Evolutionary conservation across 2,329 filamentous ascomycete genomes (phyloP).

Genomic region (Pseudomassariella vexata): DNA sequence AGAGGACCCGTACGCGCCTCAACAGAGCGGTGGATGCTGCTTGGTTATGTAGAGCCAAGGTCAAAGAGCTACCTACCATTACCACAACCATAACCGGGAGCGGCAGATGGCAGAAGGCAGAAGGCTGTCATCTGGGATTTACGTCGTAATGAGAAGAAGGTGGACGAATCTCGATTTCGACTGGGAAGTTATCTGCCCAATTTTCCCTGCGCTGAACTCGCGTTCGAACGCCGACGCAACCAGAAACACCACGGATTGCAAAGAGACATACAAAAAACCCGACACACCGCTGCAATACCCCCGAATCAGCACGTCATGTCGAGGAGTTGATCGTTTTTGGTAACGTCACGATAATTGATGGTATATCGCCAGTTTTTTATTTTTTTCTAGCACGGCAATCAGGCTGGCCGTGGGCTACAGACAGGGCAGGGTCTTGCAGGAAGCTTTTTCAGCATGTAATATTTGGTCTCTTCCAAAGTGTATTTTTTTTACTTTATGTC

Average conservation of each 20-base stretch:
- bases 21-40: conserved; percentile 90
- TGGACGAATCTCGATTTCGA: conserved; percentile 15
- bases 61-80: background rate
- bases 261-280: conserved; percentile 9
- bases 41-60: conserved; percentile 69
- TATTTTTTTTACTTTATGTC: conserved; percentile 26
- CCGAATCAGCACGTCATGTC: conserved; percentile 3
- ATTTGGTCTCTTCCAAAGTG: conserved; percentile 34
- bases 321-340: conserved; percentile 13
- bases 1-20: conserved; percentile 97
- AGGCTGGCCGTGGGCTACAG: conserved; percentile 22
- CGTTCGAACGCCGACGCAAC: conserved; percentile 12
- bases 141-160: conserved; percentile 16
- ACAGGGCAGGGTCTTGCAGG: conserved; percentile 13
- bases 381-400: conserved; percentile 10
- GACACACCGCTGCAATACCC: conserved; percentile 14
- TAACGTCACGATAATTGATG: conserved; percentile 29
- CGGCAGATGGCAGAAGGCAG: conserved; percentile 7
- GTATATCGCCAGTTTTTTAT: conserved; percentile 15
- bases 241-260: conserved; percentile 10
- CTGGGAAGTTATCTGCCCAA: conserved; percentile 10
- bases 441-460: conserved; percentile 41
- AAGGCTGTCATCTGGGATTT: conserved; percentile 13
- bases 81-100: conserved; percentile 6
- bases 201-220: conserved; percentile 10